phyloP scores from a whole-genome alignment of 1,284 basidiomycete genomes.

The Trichosporon sp. region DNA sequence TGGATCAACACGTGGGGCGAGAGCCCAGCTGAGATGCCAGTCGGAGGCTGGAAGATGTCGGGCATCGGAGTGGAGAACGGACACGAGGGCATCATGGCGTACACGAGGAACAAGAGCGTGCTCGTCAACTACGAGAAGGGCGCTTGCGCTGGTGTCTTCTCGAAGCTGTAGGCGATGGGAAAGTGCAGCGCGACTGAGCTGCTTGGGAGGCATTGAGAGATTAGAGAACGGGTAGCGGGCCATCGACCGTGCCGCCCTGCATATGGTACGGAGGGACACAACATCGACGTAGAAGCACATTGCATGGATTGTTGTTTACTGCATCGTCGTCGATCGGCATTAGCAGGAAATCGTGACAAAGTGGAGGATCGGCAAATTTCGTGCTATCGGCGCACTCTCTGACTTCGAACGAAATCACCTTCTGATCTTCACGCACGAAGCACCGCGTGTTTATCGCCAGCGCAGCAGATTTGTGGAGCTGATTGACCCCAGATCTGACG shows the following conservation, averaged over 20 bases:
- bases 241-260: background rate
- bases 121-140: slow-evolving; percentile 12
- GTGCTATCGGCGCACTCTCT: too few relatives aligned
- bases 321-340: background rate
- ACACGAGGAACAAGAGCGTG: slow-evolving; percentile 18
- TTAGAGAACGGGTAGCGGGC: too few relatives aligned
- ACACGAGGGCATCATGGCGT: slow-evolving; percentile 18
- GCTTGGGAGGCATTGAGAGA: too few relatives aligned
- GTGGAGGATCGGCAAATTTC: too few relatives aligned
- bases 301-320: background rate
- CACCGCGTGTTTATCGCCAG: too few relatives aligned
- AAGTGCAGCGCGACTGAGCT: background rate
- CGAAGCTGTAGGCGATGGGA: slow-evolving; percentile 9
- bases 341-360: too few relatives aligned
- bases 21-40: slow-evolving; percentile 20
- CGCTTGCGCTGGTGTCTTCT: slow-evolving; percentile 15
- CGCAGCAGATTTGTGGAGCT: too few relatives aligned
- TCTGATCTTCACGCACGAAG: too few relatives aligned
- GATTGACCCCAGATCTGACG: too few relatives aligned
- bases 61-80: slow-evolving; percentile 20
- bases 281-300: background rate
- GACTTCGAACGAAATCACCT: too few relatives aligned
- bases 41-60: slow-evolving; percentile 21
- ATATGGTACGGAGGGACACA: background rate
- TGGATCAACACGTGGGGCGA: slow-evolving; percentile 24